Percentiles rank a stretch among this genome's conserved stretches.
phyloP scores from a whole-genome alignment of 805 yeast species.

The Jamesozyma rosinii region DNA sequence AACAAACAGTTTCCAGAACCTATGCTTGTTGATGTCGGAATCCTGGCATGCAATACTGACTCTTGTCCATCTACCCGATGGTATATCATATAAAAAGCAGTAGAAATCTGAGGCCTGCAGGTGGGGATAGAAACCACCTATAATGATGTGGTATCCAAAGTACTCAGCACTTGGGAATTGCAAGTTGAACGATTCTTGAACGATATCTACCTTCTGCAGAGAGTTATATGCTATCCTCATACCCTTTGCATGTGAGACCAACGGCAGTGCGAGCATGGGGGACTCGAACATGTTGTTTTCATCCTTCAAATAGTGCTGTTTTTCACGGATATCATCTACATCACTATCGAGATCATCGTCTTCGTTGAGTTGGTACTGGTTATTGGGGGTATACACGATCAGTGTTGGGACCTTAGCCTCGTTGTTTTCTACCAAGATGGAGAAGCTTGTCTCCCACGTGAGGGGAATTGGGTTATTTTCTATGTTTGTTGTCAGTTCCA shows the following conservation, averaged over 20 bases:
- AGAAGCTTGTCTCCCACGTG: constrained; percentile 17
- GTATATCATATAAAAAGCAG: constrained; percentile 26
- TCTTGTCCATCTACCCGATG: constrained; percentile 48
- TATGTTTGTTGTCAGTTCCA: constrained; percentile 14
- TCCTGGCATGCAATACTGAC: constrained; percentile 45
- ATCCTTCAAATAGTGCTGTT: not conserved
- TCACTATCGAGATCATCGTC: not conserved
- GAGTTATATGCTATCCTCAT: constrained; percentile 23
- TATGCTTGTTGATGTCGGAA: constrained; percentile 44
- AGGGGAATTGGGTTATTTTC: constrained; percentile 14
- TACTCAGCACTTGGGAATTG: constrained; percentile 51
- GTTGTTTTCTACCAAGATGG: constrained; percentile 23
- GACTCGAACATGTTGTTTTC: constrained; percentile 4
- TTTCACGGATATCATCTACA: not conserved
- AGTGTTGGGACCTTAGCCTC: constrained; percentile 24
- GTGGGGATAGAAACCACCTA: constrained; percentile 49
- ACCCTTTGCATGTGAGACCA: constrained; percentile 26
- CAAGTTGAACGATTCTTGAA: constrained; percentile 30
- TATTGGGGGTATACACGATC: constrained; percentile 15
- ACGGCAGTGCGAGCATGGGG: constrained; percentile 30
- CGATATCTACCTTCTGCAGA: constrained; percentile 9
- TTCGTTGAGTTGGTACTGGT: not conserved
- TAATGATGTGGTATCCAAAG: constrained; percentile 58
- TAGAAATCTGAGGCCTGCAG: constrained; percentile 25
- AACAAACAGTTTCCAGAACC: constrained; percentile 57